Conservation (phyloP, 176 grass and related monocot species). For the Cenchrus purpureus region DNA sequence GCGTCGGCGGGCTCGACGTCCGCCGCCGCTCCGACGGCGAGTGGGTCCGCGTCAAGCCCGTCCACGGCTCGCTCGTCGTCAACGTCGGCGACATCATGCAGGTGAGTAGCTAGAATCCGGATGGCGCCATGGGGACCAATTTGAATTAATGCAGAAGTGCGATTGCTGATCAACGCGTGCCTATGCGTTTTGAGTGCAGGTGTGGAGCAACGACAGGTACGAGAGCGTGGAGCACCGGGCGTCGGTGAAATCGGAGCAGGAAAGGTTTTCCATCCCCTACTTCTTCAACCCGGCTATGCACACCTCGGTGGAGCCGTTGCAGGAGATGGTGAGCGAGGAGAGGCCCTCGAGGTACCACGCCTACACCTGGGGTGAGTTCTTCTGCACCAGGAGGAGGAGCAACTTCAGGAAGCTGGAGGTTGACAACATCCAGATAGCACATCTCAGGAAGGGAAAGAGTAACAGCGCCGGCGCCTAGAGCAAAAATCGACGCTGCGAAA, state of each 20-base stretch:
- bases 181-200: conserved; percentile 4
- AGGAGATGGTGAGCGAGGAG: conserved; percentile 59
- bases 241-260: conserved; percentile 55
- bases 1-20: conserved; percentile 79
- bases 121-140: no score
- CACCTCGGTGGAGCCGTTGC: conserved; percentile 53
- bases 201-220: conserved; percentile 95
- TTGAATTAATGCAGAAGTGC: not conserved
- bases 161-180: not conserved
- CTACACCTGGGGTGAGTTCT: conserved; percentile 70
- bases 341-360: conserved; percentile 55
- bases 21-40: conserved; percentile 55
- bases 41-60: conserved; percentile 79
- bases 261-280: conserved; percentile 76
- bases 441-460: conserved; percentile 61
- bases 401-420: conserved; percentile 70
- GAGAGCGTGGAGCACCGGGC: conserved; percentile 83
- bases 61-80: conserved; percentile 64
- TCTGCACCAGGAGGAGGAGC: conserved; percentile 60
- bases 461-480: no score
- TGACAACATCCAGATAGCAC: conserved; percentile 65
- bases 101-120: conserved; percentile 18
- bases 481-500: no score
- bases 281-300: conserved; percentile 67
- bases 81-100: conserved; percentile 82